Evolutionary conservation across 1,284 basidiomycete species (phyloP).

Genomic region (Farysia itapuensis): DNA sequence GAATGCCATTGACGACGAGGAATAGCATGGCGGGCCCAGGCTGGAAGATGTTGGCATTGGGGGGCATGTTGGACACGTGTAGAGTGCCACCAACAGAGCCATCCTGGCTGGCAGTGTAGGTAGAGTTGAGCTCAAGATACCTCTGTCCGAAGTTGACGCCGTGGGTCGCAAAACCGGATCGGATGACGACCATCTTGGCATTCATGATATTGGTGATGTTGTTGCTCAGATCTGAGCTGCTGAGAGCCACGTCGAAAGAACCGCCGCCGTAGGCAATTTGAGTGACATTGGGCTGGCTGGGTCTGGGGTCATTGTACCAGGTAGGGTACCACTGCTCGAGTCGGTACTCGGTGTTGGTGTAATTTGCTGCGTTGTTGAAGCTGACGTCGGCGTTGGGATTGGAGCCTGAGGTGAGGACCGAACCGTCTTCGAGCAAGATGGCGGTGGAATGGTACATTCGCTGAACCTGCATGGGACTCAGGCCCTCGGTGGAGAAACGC

Average conservation of each 20-base stretch:
- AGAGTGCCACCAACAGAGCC: conserved; percentile 73
- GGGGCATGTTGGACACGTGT: conserved; percentile 65
- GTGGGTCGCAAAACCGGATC: conserved; percentile 54
- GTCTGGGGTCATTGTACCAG: conserved; percentile 67
- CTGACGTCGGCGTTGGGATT: conserved; percentile 82
- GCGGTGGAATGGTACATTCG: conserved; percentile 74
- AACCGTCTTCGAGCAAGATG: conserved; percentile 76
- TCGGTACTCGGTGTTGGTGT: conserved; percentile 74
- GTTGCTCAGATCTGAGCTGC: conserved; percentile 20
- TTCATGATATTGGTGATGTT: conserved; percentile 63
- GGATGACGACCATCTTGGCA: conserved; percentile 69
- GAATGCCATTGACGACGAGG: conserved; percentile 70
- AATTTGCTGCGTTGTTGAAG: conserved; percentile 31
- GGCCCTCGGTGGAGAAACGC: conserved; percentile 69
- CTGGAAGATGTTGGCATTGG: conserved; percentile 65
- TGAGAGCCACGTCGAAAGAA: conserved; percentile 68
- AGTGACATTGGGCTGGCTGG: conserved; percentile 70
- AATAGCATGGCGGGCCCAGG: conserved; percentile 80
- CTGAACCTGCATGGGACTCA: conserved; percentile 72
- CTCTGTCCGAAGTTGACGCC: conserved; percentile 61
- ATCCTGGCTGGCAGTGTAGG: conserved; percentile 76
- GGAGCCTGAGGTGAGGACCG: conserved; percentile 84
- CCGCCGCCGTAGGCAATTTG: conserved; percentile 82
- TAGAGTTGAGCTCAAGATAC: conserved; percentile 65
- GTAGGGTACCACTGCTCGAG: conserved; percentile 74